A percentile compares a stretch with the other conserved stretches of the same genome.
Conservation (phyloP, 208 protist species). For the Trypanosoma vivax region DNA sequence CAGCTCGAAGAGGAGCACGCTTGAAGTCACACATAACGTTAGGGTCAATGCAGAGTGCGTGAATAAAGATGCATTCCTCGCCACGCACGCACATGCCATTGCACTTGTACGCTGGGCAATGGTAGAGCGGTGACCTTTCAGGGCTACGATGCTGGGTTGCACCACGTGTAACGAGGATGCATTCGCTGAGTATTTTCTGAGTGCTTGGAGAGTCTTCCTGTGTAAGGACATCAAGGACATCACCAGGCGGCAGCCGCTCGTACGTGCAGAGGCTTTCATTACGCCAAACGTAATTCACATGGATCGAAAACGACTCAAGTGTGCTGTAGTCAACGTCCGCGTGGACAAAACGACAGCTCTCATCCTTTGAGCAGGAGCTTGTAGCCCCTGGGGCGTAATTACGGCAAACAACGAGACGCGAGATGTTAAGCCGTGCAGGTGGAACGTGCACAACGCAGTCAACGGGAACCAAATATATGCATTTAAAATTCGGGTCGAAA, state of each 20-base stretch:
- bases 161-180: slow-evolving; percentile 52
- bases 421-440: slow-evolving; percentile 60
- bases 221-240: slow-evolving; percentile 37
- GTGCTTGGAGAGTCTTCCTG: slow-evolving; percentile 35
- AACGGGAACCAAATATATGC: slow-evolving; percentile 48
- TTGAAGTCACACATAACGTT: slow-evolving; percentile 58
- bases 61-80: slow-evolving; percentile 69
- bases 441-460: slow-evolving; percentile 51
- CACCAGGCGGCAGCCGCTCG: slow-evolving; percentile 43
- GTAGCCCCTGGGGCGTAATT: slow-evolving; percentile 34
- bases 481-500: slow-evolving; percentile 60
- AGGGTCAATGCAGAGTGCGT: slow-evolving; percentile 73
- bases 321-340: slow-evolving; percentile 27
- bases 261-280: slow-evolving; percentile 50
- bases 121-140: slow-evolving; percentile 27
- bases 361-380: slow-evolving; percentile 42
- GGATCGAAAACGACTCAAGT: slow-evolving; percentile 35
- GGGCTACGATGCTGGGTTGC: slow-evolving; percentile 19
- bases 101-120: slow-evolving; percentile 80
- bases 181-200: slow-evolving; percentile 46
- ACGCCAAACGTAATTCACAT: slow-evolving; percentile 80
- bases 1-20: slow-evolving; percentile 29
- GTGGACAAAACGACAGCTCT: slow-evolving; percentile 76
- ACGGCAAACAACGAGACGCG: slow-evolving; percentile 71
- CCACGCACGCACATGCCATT: slow-evolving; percentile 79